Base-by-base conservation (phyloP, 768 basidiomycete species). In the Suillus weaverae region DNA sequence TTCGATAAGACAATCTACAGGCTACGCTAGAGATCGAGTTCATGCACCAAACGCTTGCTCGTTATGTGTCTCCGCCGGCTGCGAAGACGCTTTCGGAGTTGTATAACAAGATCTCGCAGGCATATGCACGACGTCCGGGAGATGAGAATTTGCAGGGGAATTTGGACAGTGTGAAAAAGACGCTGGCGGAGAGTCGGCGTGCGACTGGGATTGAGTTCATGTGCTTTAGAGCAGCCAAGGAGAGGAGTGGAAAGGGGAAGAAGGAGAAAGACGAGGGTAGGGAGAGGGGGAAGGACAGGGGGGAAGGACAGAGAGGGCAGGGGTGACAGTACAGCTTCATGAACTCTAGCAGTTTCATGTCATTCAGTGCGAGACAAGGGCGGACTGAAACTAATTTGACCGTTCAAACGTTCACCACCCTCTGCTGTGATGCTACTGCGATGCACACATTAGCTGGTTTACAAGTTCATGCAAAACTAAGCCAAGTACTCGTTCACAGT, bases 1-100 rank as follows among this genome's bases (percentile, higher is more conserved):
- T 22, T 20, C 18, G 7, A 10, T 33, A 2, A 66, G 4, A 64
- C 50, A 5, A 5, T 5, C n/a, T 22, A 32, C 74, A 98, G 95
- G 97, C 97, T 16, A 99, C 97, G 5, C 88, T 99, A 33, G 97
- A 99, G 77, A 97, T 99, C 69, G 97, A 99, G 79, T 99, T 99
- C 81, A 89, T 99, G 83, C 97, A 99, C 76, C 97, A 99, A 79
- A 95, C 93, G 7, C 81, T 99, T 48, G 87, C 89, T 36, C 89
- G 92, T 69, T 96, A 97, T 74, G 91, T 98, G 62, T 91, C 92
- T 18, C 81, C 89, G 1, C 72, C 83, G 8, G 94, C 97, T 16
- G 91, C 91, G 41, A 88, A 89, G 72, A 93, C 89, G 57, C 85
- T 99, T 33, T 91, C 94, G 36, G 92, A 97, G 64, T 83, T 99